Percentiles rank a stretch among this genome's conserved stretches.
These are phyloP conservation scores for Pleurotus eryngii DNA, from an alignment of 768 basidiomycete species.

Conservation along the genomic window DNA sequence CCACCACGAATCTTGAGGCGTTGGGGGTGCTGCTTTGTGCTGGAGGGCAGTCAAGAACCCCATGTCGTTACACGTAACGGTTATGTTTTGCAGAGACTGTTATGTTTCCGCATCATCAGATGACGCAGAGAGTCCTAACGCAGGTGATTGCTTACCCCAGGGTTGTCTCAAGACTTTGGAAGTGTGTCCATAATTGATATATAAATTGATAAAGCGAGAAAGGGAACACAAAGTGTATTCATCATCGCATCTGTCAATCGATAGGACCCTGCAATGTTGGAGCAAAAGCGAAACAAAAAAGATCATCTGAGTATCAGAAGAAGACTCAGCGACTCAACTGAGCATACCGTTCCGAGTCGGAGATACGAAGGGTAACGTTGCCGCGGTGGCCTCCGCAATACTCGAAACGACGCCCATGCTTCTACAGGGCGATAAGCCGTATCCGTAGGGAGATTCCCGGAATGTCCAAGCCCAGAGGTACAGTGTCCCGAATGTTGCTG, in stretches of 20 bases:
- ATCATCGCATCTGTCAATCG: background rate
- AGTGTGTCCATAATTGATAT: background rate
- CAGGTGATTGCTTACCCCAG: background rate
- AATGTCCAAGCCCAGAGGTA: no score
- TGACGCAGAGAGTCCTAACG: background rate
- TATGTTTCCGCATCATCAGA: background rate
- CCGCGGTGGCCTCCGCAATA: no score
- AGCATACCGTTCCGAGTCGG: background rate
- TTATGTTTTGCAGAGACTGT: background rate
- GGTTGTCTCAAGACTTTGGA: background rate
- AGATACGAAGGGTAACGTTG: background rate
- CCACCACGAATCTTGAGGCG: no score
- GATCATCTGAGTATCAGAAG: background rate
- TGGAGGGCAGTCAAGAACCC: no score
- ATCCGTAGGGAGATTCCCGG: no score
- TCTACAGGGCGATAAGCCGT: no score
- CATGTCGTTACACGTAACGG: background rate
- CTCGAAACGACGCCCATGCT: no score
- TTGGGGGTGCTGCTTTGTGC: no score
- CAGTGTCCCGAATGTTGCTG: no score
- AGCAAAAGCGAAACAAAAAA: background rate
- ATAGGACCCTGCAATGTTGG: background rate
- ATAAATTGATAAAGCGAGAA: background rate
- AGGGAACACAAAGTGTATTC: background rate
- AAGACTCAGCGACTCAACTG: background rate